Percentiles rank a stretch among this genome's conserved stretches.
Conservation (phyloP, 1,284 basidiomycete species). For the Polyporus tsugae region DNA sequence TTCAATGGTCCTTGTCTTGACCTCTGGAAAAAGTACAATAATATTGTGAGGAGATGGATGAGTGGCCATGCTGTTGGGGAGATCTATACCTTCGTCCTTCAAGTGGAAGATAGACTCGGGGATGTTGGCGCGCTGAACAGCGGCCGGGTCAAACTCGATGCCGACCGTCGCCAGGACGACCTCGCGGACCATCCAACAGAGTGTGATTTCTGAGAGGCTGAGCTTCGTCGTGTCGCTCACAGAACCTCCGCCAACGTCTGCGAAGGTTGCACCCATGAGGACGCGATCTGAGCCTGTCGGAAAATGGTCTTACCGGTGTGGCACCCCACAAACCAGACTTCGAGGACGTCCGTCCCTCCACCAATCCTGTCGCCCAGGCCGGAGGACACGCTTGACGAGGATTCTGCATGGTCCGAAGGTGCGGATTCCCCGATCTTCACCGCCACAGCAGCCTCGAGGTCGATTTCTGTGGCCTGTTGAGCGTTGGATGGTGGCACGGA, state of each 20-base stretch:
- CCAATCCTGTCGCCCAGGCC: conserved; percentile 21
- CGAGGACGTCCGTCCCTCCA: conserved; percentile 39
- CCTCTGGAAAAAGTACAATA: not conserved
- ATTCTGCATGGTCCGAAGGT: not conserved
- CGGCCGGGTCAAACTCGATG: conserved; percentile 57
- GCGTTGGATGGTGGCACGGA: conserved; percentile 10
- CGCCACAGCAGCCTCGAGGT: conserved; percentile 14
- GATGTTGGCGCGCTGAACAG: conserved; percentile 47
- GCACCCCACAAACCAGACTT: conserved; percentile 46
- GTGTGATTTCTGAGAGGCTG: conserved; percentile 64
- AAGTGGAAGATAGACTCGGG: conserved; percentile 35
- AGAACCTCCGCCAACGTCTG: conserved; percentile 76
- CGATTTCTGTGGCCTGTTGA: conserved; percentile 6
- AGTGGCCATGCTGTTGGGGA: not conserved
- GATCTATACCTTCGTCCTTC: not conserved
- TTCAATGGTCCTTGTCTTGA: not conserved
- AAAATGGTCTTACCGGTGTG: conserved; percentile 37
- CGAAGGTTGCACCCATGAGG: not conserved
- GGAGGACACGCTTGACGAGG: conserved; percentile 4
- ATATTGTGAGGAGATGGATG: not conserved
- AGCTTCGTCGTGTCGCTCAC: conserved; percentile 52
- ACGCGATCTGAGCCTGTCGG: not conserved
- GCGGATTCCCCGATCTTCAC: not conserved
- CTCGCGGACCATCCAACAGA: conserved; percentile 79
- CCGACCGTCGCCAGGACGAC: conserved; percentile 55